Base-by-base conservation (phyloP, 2,329 filamentous ascomycete species). In the Colletotrichum somersetense region DNA sequence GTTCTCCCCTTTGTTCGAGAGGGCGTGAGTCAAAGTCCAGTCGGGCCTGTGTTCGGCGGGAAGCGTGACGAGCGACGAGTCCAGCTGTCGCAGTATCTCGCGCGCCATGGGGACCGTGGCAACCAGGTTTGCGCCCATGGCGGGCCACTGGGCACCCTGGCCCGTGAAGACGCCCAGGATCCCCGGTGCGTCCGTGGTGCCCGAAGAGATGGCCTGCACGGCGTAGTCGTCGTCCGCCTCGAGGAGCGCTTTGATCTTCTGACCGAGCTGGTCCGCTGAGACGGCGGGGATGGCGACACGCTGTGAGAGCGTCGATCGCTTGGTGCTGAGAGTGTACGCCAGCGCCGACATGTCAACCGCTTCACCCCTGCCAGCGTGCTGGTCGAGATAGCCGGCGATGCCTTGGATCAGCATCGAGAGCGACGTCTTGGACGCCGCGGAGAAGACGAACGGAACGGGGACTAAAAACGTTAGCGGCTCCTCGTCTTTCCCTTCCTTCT, bases 111-210 rank as follows among this genome's bases (percentile, higher is more conserved):
- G 26, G 30, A 56, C 26, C 52, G 30, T 35, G 48, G 48, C 30
- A 35, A 56, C 26, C 16, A 78, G 58, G 14, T 75, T 46, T 1
- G 40, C 23, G 2, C 74, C 77, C 77, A 79, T 78, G 0, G 50
- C 33, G 18, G 76, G 57, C 77, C 77, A 80, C 53, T 80, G 79
- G 0, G 78, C 78, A 23, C 79, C 78, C 62, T 80, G 79, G 0
- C 79, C 78, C 2, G 79, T 79, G 61, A 80, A 80, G 14, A 80
- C 67, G 12, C 75, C 76, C 0, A 78, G 56, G 40, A 69, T 18
- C 20, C 48, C 16, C n/a, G 48, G 48, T 52, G n/a, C n/a, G 20
- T 52, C 48, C 23, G 48, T 11, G 20, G 48, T 52, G 20, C 48
- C 48, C n/a, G 48, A 52, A 26, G 20, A 52, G 48, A 23, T 52